phyloP scores from a whole-genome alignment of 2,329 filamentous ascomycete genomes.

The Colletotrichum cordylinicola region DNA sequence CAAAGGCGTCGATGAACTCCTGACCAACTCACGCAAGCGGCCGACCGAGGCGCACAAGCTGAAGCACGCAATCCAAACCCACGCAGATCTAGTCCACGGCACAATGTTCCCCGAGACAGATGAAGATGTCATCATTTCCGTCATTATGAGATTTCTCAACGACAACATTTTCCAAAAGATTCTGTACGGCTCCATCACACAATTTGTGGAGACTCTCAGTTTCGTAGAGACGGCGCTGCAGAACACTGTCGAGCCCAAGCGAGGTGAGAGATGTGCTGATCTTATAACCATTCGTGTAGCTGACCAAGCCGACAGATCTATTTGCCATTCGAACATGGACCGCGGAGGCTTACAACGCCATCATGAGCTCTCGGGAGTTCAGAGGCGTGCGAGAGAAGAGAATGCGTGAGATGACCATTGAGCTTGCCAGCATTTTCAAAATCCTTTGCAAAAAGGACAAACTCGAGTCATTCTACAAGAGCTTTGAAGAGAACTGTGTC shows the following conservation, averaged over 20 bases:
- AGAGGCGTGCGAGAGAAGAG: slow-evolving; percentile 26
- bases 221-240: slow-evolving; percentile 40
- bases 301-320: slow-evolving; percentile 30
- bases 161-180: slow-evolving; percentile 39
- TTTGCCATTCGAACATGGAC: slow-evolving; percentile 42
- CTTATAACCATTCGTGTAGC: background rate
- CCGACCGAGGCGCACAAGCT: slow-evolving; percentile 30
- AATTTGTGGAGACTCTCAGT: slow-evolving; percentile 31
- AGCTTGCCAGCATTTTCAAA: slow-evolving; percentile 32
- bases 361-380: slow-evolving; percentile 37
- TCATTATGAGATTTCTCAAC: slow-evolving; percentile 40
- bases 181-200: slow-evolving; percentile 31
- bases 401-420: slow-evolving; percentile 30
- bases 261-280: slow-evolving; percentile 30
- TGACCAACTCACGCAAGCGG: slow-evolving; percentile 26
- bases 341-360: slow-evolving; percentile 40
- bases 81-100: slow-evolving; percentile 37
- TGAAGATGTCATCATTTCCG: slow-evolving; percentile 38
- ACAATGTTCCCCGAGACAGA: slow-evolving; percentile 40
- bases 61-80: slow-evolving; percentile 28
- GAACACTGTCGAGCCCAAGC: slow-evolving; percentile 38
- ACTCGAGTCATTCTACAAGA: slow-evolving; percentile 25
- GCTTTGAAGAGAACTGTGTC: slow-evolving; percentile 33
- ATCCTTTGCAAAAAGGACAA: slow-evolving; percentile 32
- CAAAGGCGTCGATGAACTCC: slow-evolving; percentile 27